Evolutionary conservation across 495 filamentous ascomycete species (phyloP).

Genomic region (Rostrohypoxylon terebratum): DNA sequence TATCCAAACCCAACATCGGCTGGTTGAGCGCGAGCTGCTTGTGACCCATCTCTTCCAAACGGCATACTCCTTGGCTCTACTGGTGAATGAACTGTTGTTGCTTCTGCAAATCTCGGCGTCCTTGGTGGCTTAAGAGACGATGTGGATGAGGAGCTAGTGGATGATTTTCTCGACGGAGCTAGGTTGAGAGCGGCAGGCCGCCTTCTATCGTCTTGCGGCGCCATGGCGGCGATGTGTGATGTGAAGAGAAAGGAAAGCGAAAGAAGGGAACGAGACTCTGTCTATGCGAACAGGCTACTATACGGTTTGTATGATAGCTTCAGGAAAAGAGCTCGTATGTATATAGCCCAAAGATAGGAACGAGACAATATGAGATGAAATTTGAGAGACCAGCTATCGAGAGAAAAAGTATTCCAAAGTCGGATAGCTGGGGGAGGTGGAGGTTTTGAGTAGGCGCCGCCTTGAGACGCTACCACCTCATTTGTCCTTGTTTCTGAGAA

Average conservation of each 20-base stretch:
- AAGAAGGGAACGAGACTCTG: slow-evolving; percentile 52
- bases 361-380: slow-evolving; percentile 52
- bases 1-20: slow-evolving; percentile 95
- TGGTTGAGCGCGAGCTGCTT: slow-evolving; percentile 72
- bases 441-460: slow-evolving; percentile 68
- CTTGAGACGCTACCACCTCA: slow-evolving; percentile 47
- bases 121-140: slow-evolving; percentile 80
- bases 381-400: slow-evolving; percentile 67
- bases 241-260: slow-evolving; percentile 35
- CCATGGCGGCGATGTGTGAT: slow-evolving; percentile 45
- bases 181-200: slow-evolving; percentile 63
- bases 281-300: slow-evolving; percentile 44
- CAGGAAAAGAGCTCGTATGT: slow-evolving; percentile 31
- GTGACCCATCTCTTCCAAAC: slow-evolving; percentile 70
- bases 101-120: slow-evolving; percentile 90
- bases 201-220: slow-evolving; percentile 60
- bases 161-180: slow-evolving; percentile 58
- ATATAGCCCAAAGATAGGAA: slow-evolving; percentile 48
- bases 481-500: slow-evolving; percentile 47
- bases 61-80: slow-evolving; percentile 73
- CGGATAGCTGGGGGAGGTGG: slow-evolving; percentile 54
- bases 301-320: slow-evolving; percentile 36
- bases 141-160: slow-evolving; percentile 65
- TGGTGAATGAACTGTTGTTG: slow-evolving; percentile 87
- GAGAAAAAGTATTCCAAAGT: slow-evolving; percentile 49